phyloP scores from a whole-genome alignment of 2,329 filamentous ascomycete species.

The Apiospora rasikravindrae region DNA sequence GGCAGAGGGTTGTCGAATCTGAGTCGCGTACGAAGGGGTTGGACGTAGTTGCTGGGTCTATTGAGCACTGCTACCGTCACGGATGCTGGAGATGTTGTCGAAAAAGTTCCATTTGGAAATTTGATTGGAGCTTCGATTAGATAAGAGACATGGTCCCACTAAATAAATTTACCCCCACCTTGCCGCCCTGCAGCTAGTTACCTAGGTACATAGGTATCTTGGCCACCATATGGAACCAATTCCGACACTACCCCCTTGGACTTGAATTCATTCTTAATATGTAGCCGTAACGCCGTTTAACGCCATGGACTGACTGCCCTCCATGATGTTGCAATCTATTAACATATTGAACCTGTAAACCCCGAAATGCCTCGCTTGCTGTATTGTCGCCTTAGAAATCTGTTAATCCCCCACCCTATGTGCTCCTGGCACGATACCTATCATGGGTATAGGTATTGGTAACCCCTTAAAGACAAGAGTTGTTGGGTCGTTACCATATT shows the following conservation, averaged over 20 bases:
- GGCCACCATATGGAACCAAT: background rate
- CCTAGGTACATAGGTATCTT: no score
- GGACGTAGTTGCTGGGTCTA: slow-evolving; percentile 15
- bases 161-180: background rate
- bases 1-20: background rate
- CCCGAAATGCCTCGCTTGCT: background rate
- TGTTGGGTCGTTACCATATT: background rate
- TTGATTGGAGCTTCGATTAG: slow-evolving; percentile 17
- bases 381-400: background rate
- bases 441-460: background rate
- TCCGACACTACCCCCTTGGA: background rate
- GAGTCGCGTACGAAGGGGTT: background rate
- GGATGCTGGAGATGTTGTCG: background rate
- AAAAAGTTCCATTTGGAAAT: slow-evolving; percentile 14
- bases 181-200: slow-evolving; percentile 5
- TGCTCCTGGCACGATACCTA: background rate
- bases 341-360: background rate
- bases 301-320: background rate
- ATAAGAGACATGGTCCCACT: background rate
- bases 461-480: background rate
- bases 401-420: background rate
- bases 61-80: slow-evolving; percentile 3
- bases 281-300: slow-evolving; percentile 6
- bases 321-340: background rate
- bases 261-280: background rate